Conservation (phyloP, 2,329 filamentous ascomycete genomes). For the Pyricularia grisea region DNA sequence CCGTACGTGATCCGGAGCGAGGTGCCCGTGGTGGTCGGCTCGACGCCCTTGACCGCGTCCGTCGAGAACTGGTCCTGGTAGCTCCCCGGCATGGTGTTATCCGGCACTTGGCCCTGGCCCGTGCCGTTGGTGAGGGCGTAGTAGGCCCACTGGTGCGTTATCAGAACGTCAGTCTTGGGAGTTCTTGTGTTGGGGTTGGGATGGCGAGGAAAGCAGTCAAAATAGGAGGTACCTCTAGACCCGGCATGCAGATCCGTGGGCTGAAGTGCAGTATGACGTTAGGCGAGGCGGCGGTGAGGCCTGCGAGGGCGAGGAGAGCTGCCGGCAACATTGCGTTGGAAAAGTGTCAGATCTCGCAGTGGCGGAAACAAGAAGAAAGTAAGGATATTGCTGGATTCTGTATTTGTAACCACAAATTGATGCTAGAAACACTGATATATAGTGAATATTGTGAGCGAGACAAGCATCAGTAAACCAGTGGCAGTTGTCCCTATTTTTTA, state of each 20-base stretch:
- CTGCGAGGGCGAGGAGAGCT: not conserved
- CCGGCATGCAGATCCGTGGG: not conserved
- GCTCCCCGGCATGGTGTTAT: no score
- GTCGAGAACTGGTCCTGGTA: no score
- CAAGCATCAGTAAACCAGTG: no score
- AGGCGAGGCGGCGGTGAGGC: not conserved
- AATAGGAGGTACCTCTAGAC: not conserved
- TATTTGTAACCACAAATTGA: no score
- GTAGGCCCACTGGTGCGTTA: not conserved
- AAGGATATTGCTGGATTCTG: no score
- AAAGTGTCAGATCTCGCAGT: not conserved
- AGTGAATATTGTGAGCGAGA: no score
- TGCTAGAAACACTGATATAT: no score
- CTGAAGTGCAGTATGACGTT: not conserved
- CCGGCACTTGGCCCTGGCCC: no score
- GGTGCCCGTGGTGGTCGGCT: no score
- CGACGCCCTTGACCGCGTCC: no score
- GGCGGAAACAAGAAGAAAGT: no score
- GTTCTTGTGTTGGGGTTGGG: not conserved
- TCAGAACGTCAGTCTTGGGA: not conserved
- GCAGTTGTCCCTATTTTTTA: no score
- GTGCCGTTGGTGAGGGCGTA: not conserved
- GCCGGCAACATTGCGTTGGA: not conserved
- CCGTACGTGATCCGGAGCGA: not conserved
- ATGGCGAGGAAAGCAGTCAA: not conserved